Conservation (phyloP, 139 green algal species). For the Ettlia oleoabundans region DNA sequence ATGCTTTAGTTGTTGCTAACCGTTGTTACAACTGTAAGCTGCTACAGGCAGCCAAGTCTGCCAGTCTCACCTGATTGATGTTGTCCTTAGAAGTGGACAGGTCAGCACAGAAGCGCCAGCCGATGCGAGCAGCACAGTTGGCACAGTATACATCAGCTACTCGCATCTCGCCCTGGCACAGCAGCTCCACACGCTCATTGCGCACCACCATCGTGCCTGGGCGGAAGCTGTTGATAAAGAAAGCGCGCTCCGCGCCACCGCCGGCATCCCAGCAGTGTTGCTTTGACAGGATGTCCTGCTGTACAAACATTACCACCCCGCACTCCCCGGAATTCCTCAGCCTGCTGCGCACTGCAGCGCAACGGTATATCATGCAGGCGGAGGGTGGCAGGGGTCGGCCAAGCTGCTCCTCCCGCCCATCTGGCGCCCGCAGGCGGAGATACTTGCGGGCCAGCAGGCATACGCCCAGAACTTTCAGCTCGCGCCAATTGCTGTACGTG, state of each 20-base stretch:
- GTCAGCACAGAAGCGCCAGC: constrained; percentile 12
- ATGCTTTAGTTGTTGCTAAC: no score
- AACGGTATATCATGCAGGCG: neutral
- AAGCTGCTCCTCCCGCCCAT: constrained; percentile 1
- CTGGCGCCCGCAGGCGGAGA: neutral
- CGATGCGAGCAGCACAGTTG: constrained; percentile 21
- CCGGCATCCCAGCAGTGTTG: constrained; percentile 29
- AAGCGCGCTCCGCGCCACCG: constrained; percentile 6
- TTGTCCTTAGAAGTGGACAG: neutral
- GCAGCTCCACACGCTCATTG: constrained; percentile 13
- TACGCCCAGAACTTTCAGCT: constrained; percentile 4
- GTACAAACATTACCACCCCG: neutral
- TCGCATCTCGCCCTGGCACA: constrained; percentile 29
- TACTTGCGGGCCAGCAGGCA: neutral
- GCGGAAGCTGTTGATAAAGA: constrained; percentile 3
- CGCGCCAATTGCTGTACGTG: constrained; percentile 7
- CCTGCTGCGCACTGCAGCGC: neutral
- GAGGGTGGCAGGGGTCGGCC: neutral
- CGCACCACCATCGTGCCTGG: neutral
- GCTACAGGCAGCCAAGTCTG: no score
- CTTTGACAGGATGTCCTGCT: constrained; percentile 2
- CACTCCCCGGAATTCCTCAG: neutral
- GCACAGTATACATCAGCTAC: constrained; percentile 18
- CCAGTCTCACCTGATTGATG: constrained; percentile 25
- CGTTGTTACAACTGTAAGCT: no score